These are phyloP conservation scores for Leptodontidium sp. DNA, from an alignment of 2,329 filamentous ascomycete genomes.

Conservation along the genomic window DNA sequence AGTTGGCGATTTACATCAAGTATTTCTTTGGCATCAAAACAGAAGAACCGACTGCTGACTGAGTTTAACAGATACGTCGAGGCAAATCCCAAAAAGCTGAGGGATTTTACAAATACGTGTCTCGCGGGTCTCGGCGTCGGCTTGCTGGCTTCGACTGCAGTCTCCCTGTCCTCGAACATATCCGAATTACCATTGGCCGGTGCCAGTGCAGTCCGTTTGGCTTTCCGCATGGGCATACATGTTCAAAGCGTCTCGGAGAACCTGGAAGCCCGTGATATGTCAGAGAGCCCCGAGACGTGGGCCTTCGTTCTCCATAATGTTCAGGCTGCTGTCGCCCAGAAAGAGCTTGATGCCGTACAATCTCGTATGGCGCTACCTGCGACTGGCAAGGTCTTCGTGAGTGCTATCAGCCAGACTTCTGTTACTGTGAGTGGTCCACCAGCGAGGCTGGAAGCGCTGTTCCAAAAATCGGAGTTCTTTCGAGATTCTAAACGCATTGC, in stretches of 20 bases:
- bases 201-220: slow-evolving; percentile 52
- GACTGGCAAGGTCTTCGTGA: slow-evolving; percentile 34
- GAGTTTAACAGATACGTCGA: too few relatives aligned
- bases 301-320: slow-evolving; percentile 53
- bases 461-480: slow-evolving; percentile 45
- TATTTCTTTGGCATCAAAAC: slow-evolving; percentile 41
- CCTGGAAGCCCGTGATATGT: slow-evolving; percentile 49
- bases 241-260: slow-evolving; percentile 54
- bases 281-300: slow-evolving; percentile 48
- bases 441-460: slow-evolving; percentile 43
- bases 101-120: slow-evolving; percentile 42
- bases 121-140: slow-evolving; percentile 56
- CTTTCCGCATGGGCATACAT: slow-evolving; percentile 56
- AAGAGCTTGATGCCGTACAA: slow-evolving; percentile 51
- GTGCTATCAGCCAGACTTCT: slow-evolving; percentile 27
- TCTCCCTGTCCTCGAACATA: slow-evolving; percentile 51
- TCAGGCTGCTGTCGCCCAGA: slow-evolving; percentile 45
- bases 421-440: slow-evolving; percentile 34
- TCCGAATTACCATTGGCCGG: slow-evolving; percentile 52
- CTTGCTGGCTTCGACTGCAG: slow-evolving; percentile 52
- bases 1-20: slow-evolving; percentile 56
- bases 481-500: slow-evolving; percentile 44
- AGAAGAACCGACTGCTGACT: too few relatives aligned
- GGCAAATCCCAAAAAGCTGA: slow-evolving; percentile 15
- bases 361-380: slow-evolving; percentile 39